phyloP scores from a whole-genome alignment of 495 filamentous ascomycete species.

The Penicillium ucsense region DNA sequence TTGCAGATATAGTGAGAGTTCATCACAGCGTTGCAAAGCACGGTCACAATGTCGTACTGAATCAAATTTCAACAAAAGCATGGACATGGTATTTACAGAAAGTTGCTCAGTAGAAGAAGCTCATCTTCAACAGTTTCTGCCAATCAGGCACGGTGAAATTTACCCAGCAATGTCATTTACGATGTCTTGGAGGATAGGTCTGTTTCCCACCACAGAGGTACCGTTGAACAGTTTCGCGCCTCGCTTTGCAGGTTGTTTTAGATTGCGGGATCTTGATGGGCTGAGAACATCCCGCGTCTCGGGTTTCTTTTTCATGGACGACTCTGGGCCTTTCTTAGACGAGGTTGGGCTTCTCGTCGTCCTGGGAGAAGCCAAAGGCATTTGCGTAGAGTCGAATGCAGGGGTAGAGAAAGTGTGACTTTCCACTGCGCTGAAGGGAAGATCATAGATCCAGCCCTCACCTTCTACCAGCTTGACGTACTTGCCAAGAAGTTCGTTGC shows the following conservation, averaged over 20 bases:
- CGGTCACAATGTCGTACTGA: no score
- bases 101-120: no score
- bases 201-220: conserved; percentile 26
- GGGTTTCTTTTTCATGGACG: conserved; percentile 7
- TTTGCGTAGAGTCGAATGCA: conserved; percentile 9
- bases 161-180: conserved; percentile 38
- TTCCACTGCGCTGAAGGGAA: conserved; percentile 51
- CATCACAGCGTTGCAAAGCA: no score
- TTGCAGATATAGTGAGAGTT: no score
- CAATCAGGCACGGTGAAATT: no score
- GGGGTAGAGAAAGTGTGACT: conserved; percentile 54
- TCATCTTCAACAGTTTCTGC: no score
- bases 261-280: conserved; percentile 21
- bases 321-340: conserved; percentile 11
- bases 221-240: conserved; percentile 29
- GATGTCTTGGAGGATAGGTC: conserved; percentile 44
- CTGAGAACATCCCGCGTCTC: conserved; percentile 25
- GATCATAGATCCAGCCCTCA: conserved; percentile 64
- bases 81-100: no score
- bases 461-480: conserved; percentile 70
- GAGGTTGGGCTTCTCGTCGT: neutral
- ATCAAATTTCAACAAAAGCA: no score
- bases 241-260: conserved; percentile 29
- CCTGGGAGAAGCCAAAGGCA: conserved; percentile 10
- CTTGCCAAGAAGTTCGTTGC: conserved; percentile 64